phyloP scores from a whole-genome alignment of 2,329 filamentous ascomycete genomes.

The Dothistroma septosporum region DNA sequence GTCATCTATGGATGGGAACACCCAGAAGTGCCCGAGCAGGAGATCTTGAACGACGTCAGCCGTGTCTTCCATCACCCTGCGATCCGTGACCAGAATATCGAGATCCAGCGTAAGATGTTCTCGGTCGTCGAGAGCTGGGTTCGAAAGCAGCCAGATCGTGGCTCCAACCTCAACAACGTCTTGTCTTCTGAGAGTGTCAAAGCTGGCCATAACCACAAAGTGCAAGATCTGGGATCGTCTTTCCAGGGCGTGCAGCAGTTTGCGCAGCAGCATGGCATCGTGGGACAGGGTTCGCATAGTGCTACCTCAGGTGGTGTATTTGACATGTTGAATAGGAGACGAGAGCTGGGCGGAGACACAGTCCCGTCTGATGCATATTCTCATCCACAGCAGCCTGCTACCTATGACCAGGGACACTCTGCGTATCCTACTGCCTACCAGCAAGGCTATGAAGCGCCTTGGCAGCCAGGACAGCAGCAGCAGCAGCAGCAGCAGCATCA shows the following conservation, averaged over 20 bases:
- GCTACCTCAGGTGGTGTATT: conserved; percentile 29
- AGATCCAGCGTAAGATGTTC: conserved; percentile 88
- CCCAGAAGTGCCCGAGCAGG: conserved; percentile 72
- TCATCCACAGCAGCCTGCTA: conserved; percentile 24
- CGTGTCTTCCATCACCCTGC: conserved; percentile 88
- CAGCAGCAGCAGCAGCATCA: too few species aligned
- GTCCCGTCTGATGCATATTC: conserved; percentile 22
- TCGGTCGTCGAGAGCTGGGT: conserved; percentile 78
- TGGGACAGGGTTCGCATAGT: conserved; percentile 25
- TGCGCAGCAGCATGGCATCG: conserved; percentile 21
- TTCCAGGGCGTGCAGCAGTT: conserved; percentile 25
- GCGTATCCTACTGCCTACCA: conserved; percentile 35
- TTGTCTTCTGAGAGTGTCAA: conserved; percentile 80
- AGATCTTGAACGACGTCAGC: conserved; percentile 76
- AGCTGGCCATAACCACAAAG: conserved; percentile 70
- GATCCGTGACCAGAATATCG: conserved; percentile 66
- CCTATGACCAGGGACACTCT: conserved; percentile 28
- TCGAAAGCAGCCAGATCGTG: conserved; percentile 62
- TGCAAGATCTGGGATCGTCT: conserved; percentile 26
- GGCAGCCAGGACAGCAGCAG: conserved; percentile 27
- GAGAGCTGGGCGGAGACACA: conserved; percentile 5
- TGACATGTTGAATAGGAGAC: conserved; percentile 25
- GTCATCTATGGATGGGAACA: conserved; percentile 93
- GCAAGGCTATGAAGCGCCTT: conserved; percentile 35
- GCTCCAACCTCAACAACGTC: conserved; percentile 65